Base-by-base conservation (phyloP, 805 yeast genomes). In the Schwanniomyces vanrijiae region DNA sequence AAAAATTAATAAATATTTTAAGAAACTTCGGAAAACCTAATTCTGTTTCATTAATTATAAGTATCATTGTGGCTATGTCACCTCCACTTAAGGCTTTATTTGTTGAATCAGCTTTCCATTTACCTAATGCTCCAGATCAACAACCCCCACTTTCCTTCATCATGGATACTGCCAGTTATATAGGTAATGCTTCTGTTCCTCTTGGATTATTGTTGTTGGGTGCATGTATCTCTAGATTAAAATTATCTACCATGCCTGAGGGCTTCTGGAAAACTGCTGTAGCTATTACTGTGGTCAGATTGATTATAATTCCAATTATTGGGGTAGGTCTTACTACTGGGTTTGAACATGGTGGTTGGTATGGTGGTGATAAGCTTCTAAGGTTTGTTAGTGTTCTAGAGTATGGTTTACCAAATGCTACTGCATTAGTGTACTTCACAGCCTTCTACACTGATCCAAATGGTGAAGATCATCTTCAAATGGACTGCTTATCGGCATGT, bases 131-230 rank as follows among this genome's bases (percentile, higher is more conserved):
- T 0, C 98, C 98, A 0, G 98, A 92, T 64, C 73, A 76, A 1
- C 73, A 75, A 46, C 97, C 97, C 0, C 91, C 95, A 0, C 71
- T 92, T 25, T 89, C 89, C 29, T 91, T 91, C 53, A 46, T 91
- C 4, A 87, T 92, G 82, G 96, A 92, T 60, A 81, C 84, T 53
- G 75, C 92, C 0, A 61, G 80, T 2, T 92, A 92, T 60, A 71
- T 92, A 6, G 96, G 96, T 0, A 82, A 82, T 22, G 97, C 97
- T 0, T 82, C 88, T 42, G 96, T 92, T 28, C 98, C 97, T 0
- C 65, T 89, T 48, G 98, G 97, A 0, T 70, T 92, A 50, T 62
- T 89, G 39, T 60, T 92, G 48, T 65, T 92, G 24, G 98, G 98
- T 1, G 96, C 92, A 14, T 90, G 96, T 1, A 81, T 92, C 37